Conservation (phyloP, 306 rosid species). For the Vachellia collinsii region DNA sequence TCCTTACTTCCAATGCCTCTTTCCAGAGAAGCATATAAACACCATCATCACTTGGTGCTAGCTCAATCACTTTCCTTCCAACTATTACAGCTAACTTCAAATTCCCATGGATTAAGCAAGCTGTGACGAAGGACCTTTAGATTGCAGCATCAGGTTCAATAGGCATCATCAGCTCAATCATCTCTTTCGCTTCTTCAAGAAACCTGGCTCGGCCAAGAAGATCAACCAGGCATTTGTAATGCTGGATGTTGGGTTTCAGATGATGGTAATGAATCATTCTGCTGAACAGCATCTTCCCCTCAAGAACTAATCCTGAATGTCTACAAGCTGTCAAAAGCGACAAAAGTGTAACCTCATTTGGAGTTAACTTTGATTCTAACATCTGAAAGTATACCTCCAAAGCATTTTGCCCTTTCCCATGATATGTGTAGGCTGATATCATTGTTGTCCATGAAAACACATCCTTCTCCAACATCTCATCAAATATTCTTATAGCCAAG, state of each 20-base stretch:
- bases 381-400: constrained; percentile 31
- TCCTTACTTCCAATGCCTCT: constrained; percentile 36
- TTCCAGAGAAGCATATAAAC: constrained; percentile 36
- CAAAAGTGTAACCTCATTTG: constrained; percentile 37
- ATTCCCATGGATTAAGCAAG: constrained; percentile 35
- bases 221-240: constrained; percentile 36
- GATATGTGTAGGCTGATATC: constrained; percentile 38
- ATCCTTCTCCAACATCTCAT: constrained; percentile 37
- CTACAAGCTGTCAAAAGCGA: constrained; percentile 36
- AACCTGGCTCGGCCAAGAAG: constrained; percentile 31
- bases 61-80: constrained; percentile 38
- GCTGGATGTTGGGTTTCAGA: constrained; percentile 36
- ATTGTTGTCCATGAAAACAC: constrained; percentile 40
- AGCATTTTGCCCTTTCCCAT: constrained; percentile 30
- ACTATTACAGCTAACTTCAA: constrained; percentile 28
- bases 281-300: constrained; percentile 27
- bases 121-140: constrained; percentile 34
- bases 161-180: constrained; percentile 34
- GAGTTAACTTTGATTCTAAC: constrained; percentile 14
- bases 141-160: constrained; percentile 36
- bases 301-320: constrained; percentile 32
- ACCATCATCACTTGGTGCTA: constrained; percentile 38
- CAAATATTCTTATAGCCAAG: constrained; percentile 25
- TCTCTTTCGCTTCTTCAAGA: constrained; percentile 32
- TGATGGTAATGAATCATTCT: constrained; percentile 32